Conservation (phyloP, 139 green algal genomes). For the Dunaliella primolecta region DNA sequence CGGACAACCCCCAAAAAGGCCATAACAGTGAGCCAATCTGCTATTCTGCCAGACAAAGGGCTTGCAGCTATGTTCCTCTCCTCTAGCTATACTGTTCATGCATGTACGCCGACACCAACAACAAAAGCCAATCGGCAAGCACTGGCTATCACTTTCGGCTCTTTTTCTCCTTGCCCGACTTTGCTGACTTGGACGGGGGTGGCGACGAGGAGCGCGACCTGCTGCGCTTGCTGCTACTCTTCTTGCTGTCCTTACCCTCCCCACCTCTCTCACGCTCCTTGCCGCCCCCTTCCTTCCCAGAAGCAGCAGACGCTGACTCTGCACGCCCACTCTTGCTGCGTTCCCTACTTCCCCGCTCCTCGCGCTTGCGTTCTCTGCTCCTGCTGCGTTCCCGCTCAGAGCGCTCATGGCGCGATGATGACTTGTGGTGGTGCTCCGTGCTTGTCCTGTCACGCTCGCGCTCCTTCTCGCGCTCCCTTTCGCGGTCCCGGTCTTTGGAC, state of each 20-base stretch:
- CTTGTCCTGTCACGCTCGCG: neutral
- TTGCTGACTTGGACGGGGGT: neutral
- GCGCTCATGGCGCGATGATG: neutral
- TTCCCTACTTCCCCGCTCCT: neutral
- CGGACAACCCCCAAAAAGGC: too few species aligned
- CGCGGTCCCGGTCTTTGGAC: constrained; percentile 24
- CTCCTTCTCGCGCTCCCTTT: neutral
- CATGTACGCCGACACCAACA: too few species aligned
- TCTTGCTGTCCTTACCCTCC: too few species aligned
- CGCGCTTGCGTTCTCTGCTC: neutral
- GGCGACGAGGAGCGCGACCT: neutral
- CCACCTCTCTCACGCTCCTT: too few species aligned
- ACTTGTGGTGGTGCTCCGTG: too few species aligned
- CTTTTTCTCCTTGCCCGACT: neutral
- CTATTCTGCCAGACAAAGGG: too few species aligned
- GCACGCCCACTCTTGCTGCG: neutral
- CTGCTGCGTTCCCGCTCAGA: neutral
- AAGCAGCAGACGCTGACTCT: neutral
- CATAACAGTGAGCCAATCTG: too few species aligned
- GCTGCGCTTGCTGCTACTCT: neutral
- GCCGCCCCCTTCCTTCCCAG: neutral
- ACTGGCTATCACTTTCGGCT: neutral
- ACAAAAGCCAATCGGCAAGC: too few species aligned
- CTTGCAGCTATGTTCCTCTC: too few species aligned
- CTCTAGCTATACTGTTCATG: too few species aligned